Base-by-base conservation (phyloP, 2,329 filamentous ascomycete genomes). In the Xylaria sp. region DNA sequence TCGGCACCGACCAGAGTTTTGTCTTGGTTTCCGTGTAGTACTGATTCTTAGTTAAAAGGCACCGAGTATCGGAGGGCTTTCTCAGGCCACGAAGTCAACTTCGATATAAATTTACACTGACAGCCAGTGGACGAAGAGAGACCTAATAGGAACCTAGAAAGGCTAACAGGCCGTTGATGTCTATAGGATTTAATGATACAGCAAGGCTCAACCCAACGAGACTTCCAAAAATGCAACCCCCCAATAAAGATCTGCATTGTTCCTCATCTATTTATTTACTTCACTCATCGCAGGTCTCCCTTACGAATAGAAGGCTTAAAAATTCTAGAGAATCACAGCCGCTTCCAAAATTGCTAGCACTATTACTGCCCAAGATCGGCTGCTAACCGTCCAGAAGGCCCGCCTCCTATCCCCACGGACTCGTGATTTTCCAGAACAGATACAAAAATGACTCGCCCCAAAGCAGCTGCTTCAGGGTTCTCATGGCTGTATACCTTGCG, bases 401-500 rank as follows among this genome's bases (percentile, higher is more conserved):
- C 4, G 7, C 20, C 26, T 24, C 24, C 29, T 34, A 22, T 37
- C 11, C 20, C 18, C 20, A 20, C n/a, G 21, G 17, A 41, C 29
- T 19, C 20, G 18, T 17, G 22, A 49, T 51, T 44, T 50, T 26
- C 40, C 50, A 43, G 40, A 52, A 46, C 53, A 59, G 37, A 54
- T 52, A 18, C 22, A 40, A 53, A 49, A 20, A 39, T 29, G 16
- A 24, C 18, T 18, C n/a, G 37, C 39, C 38, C 9, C 19, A 16
- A n/a, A 47, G 13, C 34, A 11, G 40, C 26, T 39, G 39, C 19
- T 13, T 18, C 13, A 21, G 16, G 4, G 7, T 6, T 20, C 24
- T 66, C 43, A 66, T 42, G 62, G 64, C 18, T 67, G 63, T 26
- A 65, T 67, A 7, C 67, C 65, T 38, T 68, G 64, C 2, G 67